Conservation (phyloP, 2,329 filamentous ascomycete species). For the Metarhizium rileyi region DNA sequence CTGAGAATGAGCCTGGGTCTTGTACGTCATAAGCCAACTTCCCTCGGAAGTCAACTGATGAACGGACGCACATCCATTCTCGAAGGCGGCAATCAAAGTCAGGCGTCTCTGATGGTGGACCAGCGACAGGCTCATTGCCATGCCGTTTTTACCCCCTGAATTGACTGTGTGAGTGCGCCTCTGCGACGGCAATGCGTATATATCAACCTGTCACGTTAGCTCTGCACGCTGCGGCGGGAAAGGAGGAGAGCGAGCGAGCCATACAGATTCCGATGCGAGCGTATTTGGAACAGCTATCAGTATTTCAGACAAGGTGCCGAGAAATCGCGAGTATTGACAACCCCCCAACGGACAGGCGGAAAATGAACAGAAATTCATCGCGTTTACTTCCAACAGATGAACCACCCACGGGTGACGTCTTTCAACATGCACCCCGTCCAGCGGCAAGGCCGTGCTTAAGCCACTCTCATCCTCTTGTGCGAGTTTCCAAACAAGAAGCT, state of each 20-base stretch:
- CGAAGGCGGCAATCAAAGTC: slow-evolving; percentile 67
- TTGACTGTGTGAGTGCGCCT: slow-evolving; percentile 52
- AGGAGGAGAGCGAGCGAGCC: slow-evolving; percentile 13
- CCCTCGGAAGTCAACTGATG: slow-evolving; percentile 38
- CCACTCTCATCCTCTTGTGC: slow-evolving; percentile 46
- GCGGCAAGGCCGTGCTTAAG: slow-evolving; percentile 60
- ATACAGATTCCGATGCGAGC: slow-evolving; percentile 58
- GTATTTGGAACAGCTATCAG: slow-evolving; percentile 76
- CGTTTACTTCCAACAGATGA: slow-evolving; percentile 75
- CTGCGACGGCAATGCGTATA: slow-evolving; percentile 74
- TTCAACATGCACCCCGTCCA: slow-evolving; percentile 45
- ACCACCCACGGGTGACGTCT: slow-evolving; percentile 72
- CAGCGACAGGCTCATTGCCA: slow-evolving; percentile 77
- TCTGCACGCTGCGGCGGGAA: slow-evolving; percentile 1
- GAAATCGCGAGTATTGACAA: slow-evolving; percentile 10
- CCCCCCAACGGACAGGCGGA: slow-evolving; percentile 41
- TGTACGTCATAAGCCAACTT: slow-evolving; percentile 48
- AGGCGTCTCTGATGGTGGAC: slow-evolving; percentile 41
- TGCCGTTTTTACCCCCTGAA: slow-evolving; percentile 50
- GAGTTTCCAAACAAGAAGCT: slow-evolving; percentile 76
- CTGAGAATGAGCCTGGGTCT: slow-evolving; percentile 60
- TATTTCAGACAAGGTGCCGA: slow-evolving; percentile 30
- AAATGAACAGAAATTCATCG: slow-evolving; percentile 91
- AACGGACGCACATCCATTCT: slow-evolving; percentile 68
- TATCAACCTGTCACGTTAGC: slow-evolving; percentile 49